phyloP scores from a whole-genome alignment of 106 monocot genomes.

The Platanthera zijinensis region DNA sequence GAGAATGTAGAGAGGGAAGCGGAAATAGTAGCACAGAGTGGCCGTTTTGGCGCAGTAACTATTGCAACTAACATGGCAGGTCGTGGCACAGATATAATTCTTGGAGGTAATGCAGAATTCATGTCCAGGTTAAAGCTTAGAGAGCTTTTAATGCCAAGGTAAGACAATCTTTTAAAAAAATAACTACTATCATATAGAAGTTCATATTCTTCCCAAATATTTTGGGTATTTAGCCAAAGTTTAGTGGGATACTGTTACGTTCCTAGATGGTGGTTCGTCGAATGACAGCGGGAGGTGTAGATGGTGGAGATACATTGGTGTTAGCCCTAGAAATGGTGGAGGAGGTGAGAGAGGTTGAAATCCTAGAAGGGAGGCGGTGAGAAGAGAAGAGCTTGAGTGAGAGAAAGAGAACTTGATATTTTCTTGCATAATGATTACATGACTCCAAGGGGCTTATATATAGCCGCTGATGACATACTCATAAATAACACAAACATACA shows the following conservation, averaged over 20 bases:
- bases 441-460: too few relatives aligned
- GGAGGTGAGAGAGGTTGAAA: too few relatives aligned
- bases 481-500: too few relatives aligned
- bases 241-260: neutral
- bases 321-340: too few relatives aligned
- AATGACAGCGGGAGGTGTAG: too few relatives aligned
- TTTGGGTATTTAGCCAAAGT: neutral
- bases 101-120: constrained; percentile 98
- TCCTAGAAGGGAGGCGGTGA: too few relatives aligned
- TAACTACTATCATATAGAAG: neutral
- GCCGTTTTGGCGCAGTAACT: constrained; percentile 88
- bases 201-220: neutral
- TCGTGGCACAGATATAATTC: constrained; percentile 96
- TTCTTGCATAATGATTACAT: too few relatives aligned
- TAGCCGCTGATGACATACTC: too few relatives aligned
- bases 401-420: too few relatives aligned
- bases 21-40: constrained; percentile 96
- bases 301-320: too few relatives aligned
- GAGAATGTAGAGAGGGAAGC: constrained; percentile 99
- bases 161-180: constrained; percentile 4
- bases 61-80: constrained; percentile 99
- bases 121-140: constrained; percentile 93
- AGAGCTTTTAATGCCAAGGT: constrained; percentile 97
- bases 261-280: too few relatives aligned
- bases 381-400: too few relatives aligned